Evolutionary conservation across 345 rosid species (phyloP).

Genomic region (Aquilaria sinensis): DNA sequence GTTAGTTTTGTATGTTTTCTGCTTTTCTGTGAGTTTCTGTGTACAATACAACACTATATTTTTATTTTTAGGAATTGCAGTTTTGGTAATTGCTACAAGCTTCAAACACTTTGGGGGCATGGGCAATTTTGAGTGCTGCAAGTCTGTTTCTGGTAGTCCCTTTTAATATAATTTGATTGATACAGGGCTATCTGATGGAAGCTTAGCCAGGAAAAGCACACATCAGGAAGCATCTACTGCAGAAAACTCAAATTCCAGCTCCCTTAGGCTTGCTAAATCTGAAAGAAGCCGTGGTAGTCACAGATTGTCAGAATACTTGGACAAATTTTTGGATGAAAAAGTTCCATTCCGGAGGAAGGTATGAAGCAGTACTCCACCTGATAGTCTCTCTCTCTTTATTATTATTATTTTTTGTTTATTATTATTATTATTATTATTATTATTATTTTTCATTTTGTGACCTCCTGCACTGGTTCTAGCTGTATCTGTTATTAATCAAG

Average conservation of each 20-base stretch:
- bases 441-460: not conserved
- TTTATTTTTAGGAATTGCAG: too few relatives aligned
- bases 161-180: not conserved
- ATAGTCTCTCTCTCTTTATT: not conserved
- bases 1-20: too few relatives aligned
- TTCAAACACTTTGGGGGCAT: too few relatives aligned
- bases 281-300: conserved; percentile 9
- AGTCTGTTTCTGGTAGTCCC: too few relatives aligned
- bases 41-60: too few relatives aligned
- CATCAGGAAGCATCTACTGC: conserved; percentile 25
- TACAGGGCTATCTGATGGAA: conserved; percentile 8
- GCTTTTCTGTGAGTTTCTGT: too few relatives aligned
- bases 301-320: conserved; percentile 17
- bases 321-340: conserved; percentile 39
- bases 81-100: too few relatives aligned
- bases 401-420: not conserved
- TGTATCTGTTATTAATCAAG: not conserved
- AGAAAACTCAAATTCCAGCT: conserved; percentile 18
- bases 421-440: not conserved
- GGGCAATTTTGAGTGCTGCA: too few relatives aligned
- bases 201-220: conserved; percentile 2
- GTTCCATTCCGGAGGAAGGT: conserved; percentile 50
- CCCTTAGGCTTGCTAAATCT: conserved; percentile 11
- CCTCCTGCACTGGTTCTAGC: not conserved
- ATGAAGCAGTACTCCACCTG: not conserved